Evolutionary conservation across 2,329 filamentous ascomycete species (phyloP).

Genomic region (Alternaria solani): DNA sequence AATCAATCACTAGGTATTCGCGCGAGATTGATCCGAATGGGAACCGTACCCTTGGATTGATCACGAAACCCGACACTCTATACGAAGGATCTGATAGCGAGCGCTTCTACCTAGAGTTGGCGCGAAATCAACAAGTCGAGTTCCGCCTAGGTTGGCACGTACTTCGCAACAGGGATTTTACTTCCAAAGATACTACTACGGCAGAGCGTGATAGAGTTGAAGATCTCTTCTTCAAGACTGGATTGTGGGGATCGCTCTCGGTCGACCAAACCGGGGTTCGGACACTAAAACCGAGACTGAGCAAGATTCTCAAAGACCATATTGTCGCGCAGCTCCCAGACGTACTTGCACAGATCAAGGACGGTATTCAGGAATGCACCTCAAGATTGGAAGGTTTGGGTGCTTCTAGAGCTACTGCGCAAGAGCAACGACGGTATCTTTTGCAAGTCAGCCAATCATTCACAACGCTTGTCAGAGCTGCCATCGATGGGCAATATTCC

Average conservation of each 20-base stretch:
- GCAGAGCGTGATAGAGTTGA: constrained; percentile 52
- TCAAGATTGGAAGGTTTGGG: constrained; percentile 58
- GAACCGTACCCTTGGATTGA: constrained; percentile 62
- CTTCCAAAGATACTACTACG: constrained; percentile 27
- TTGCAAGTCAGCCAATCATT: constrained; percentile 56
- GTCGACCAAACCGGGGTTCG: constrained; percentile 29
- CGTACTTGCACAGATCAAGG: constrained; percentile 36
- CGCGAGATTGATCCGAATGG: constrained; percentile 57
- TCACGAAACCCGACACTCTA: constrained; percentile 64
- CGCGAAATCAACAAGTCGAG: constrained; percentile 50
- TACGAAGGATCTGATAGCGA: constrained; percentile 53
- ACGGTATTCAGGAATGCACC: constrained; percentile 26
- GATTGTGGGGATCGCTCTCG: constrained; percentile 50
- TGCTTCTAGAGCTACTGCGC: constrained; percentile 52
- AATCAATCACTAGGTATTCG: constrained; percentile 62
- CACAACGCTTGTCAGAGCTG: constrained; percentile 54
- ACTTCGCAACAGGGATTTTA: constrained; percentile 57
- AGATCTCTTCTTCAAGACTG: constrained; percentile 43
- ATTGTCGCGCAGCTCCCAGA: constrained; percentile 33
- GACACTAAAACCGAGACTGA: constrained; percentile 27
- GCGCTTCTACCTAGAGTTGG: constrained; percentile 47
- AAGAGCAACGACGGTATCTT: constrained; percentile 61
- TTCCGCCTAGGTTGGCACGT: constrained; percentile 62
- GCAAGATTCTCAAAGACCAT: constrained; percentile 33
- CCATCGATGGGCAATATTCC: constrained; percentile 56